Percentiles rank a stretch among this genome's conserved stretches.
Conservation (phyloP, 1,284 basidiomycete species). For the Ceratobasidium theobromae region DNA sequence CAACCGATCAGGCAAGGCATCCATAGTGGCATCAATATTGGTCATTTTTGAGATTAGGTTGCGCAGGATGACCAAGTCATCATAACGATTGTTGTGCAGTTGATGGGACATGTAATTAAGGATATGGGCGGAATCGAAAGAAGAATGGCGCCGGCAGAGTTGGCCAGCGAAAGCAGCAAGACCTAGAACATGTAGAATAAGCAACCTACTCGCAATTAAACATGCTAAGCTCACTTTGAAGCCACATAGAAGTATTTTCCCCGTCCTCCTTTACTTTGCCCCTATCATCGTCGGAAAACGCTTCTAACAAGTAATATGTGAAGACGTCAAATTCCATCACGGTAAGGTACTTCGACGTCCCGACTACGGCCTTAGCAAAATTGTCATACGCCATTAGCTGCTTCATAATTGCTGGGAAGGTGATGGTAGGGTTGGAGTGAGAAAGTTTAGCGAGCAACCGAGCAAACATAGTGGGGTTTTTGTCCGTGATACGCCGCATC, state of each 20-base stretch:
- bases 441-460: conserved; percentile 92
- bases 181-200: conserved; percentile 49
- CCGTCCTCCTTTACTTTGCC: conserved; percentile 90
- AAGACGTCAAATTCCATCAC: conserved; percentile 94
- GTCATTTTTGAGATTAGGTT: conserved; percentile 96
- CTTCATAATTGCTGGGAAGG: conserved; percentile 87
- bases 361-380: conserved; percentile 86
- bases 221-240: conserved; percentile 72
- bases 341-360: conserved; percentile 86
- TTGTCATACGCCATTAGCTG: conserved; percentile 99
- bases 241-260: conserved; percentile 88
- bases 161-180: conserved; percentile 86
- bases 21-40: conserved; percentile 81
- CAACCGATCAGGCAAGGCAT: conserved; percentile 85
- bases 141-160: conserved; percentile 78
- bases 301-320: conserved; percentile 85
- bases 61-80: conserved; percentile 87
- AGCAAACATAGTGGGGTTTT: conserved; percentile 64
- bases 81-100: conserved; percentile 77
- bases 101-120: conserved; percentile 92
- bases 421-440: conserved; percentile 89
- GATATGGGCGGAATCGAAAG: conserved; percentile 79
- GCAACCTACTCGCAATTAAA: conserved; percentile 10
- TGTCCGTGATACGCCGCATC: conserved; percentile 77
- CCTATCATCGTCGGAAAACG: conserved; percentile 82